These are phyloP conservation scores for Gonium pectorale DNA, from an alignment of 139 green algal genomes.

Conservation along the genomic window DNA sequence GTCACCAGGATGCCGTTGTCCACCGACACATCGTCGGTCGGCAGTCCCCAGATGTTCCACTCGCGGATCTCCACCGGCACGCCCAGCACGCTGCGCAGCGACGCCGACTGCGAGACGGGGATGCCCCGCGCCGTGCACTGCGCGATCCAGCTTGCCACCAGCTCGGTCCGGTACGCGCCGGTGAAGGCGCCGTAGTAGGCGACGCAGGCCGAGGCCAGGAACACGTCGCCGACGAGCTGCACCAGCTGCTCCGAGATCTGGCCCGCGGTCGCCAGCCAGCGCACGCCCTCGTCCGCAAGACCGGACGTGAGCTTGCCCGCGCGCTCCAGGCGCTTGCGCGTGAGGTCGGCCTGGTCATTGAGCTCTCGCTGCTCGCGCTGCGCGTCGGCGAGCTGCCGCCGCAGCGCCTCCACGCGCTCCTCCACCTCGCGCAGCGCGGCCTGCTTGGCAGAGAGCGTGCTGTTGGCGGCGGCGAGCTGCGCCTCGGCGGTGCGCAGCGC, in stretches of 20 bases:
- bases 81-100: conserved; percentile 72
- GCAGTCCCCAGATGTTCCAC: conserved; percentile 86
- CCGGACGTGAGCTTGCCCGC: conserved; percentile 85
- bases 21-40: conserved; percentile 81
- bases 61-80: conserved; percentile 82
- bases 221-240: conserved; percentile 74
- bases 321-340: conserved; percentile 72
- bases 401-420: conserved; percentile 70
- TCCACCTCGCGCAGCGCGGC: conserved; percentile 71
- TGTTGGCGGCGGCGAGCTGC: conserved; percentile 73
- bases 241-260: conserved; percentile 58
- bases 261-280: conserved; percentile 78
- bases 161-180: conserved; percentile 75
- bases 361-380: conserved; percentile 80
- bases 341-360: conserved; percentile 79
- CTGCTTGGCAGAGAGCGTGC: conserved; percentile 81
- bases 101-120: conserved; percentile 66
- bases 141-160: conserved; percentile 75
- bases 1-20: conserved; percentile 90
- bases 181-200: conserved; percentile 91
- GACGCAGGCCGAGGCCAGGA: conserved; percentile 80
- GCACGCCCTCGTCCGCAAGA: conserved; percentile 82
- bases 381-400: conserved; percentile 69
- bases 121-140: conserved; percentile 67
- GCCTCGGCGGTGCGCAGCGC: conserved; percentile 77